These are phyloP conservation scores for Bombardia bombarda DNA, from an alignment of 495 filamentous ascomycete species.

Conservation along the genomic window DNA sequence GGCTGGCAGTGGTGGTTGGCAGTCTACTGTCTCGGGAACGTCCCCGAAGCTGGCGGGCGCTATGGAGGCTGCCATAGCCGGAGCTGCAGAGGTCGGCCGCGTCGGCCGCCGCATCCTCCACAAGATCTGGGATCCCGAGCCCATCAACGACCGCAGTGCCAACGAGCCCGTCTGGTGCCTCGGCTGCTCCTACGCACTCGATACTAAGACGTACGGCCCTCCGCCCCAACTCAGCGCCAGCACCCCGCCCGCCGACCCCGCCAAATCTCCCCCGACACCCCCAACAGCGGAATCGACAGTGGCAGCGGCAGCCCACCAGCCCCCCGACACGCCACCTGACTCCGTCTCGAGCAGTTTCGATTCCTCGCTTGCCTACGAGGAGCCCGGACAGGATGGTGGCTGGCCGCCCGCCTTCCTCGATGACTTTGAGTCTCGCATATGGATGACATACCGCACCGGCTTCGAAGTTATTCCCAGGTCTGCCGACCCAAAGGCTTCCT, in stretches of 20 bases:
- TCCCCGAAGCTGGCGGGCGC: conserved; percentile 21
- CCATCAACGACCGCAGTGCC: conserved; percentile 66
- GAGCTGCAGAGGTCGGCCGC: conserved; percentile 25
- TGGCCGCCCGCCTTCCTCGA: conserved; percentile 86
- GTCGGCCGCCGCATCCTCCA: conserved; percentile 70
- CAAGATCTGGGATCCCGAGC: conserved; percentile 93
- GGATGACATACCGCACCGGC: conserved; percentile 92
- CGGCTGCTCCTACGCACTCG: conserved; percentile 62
- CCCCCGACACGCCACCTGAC: conserved; percentile 41
- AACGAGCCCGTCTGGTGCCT: conserved; percentile 80
- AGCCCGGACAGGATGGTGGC: conserved; percentile 44
- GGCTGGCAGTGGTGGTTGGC: conserved; percentile 20
- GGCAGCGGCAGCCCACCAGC: too few species aligned
- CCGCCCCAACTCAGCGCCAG: conserved; percentile 16
- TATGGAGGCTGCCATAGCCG: conserved; percentile 37
- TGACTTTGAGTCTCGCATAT: conserved; percentile 88
- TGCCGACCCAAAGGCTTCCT: conserved; percentile 56
- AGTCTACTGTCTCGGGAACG: conserved; percentile 17
- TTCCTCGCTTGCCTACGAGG: conserved; percentile 40
- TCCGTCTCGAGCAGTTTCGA: conserved; percentile 41
- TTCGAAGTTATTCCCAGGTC: conserved; percentile 79
- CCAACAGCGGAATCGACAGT: conserved; percentile 11
- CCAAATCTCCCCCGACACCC: not conserved
- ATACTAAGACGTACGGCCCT: conserved; percentile 17
- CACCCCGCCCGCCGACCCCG: conserved; percentile 13